These are phyloP conservation scores for Nigrospora sphaerica DNA, from an alignment of 2,329 filamentous ascomycete species.

Conservation along the genomic window DNA sequence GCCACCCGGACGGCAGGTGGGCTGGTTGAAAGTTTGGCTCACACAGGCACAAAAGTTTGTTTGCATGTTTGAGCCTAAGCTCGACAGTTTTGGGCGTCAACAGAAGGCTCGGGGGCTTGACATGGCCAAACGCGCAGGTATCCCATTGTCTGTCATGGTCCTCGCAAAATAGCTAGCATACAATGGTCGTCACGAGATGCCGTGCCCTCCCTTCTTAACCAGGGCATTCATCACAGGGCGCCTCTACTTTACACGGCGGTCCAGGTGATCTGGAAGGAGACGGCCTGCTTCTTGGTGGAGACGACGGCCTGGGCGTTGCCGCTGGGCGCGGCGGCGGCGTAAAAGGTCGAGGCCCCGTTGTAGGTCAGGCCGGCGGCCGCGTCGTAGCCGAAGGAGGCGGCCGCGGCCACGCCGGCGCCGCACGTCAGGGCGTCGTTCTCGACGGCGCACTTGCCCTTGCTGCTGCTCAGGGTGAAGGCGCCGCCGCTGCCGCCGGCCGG, in stretches of 20 bases:
- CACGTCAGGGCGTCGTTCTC: background rate
- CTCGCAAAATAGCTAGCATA: no score
- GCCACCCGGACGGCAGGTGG: no score
- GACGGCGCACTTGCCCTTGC: constrained; percentile 2
- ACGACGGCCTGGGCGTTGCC: background rate
- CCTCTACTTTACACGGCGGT: background rate
- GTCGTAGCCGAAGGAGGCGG: background rate
- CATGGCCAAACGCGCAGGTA: no score
- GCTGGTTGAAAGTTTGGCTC: no score
- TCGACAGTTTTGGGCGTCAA: no score
- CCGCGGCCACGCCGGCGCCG: background rate
- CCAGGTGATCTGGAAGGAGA: background rate
- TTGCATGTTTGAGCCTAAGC: no score
- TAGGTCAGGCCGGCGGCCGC: background rate
- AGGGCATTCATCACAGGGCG: background rate
- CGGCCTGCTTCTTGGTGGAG: background rate
- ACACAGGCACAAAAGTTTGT: no score
- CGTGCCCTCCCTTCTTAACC: no score
- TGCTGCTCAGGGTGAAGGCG: background rate
- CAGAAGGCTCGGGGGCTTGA: no score
- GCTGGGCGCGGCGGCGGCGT: background rate
- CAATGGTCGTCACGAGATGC: no score
- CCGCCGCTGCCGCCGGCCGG: background rate
- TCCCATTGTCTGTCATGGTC: no score
- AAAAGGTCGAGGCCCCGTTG: background rate